phyloP scores from a whole-genome alignment of 306 rosid genomes.

The Trifolium pratense region DNA sequence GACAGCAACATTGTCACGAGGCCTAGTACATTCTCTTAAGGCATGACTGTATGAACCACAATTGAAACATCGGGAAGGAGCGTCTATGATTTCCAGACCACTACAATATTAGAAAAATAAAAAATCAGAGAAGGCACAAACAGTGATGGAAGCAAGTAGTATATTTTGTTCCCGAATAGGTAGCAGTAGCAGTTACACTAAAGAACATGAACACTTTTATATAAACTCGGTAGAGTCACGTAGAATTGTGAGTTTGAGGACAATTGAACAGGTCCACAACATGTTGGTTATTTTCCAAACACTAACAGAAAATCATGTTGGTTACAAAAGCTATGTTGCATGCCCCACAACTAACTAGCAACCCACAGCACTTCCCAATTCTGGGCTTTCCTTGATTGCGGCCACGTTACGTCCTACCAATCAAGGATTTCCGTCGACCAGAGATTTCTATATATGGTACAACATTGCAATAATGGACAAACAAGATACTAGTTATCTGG shows the following conservation, averaged over 20 bases:
- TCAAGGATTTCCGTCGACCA: too few relatives aligned
- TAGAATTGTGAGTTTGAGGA: conserved; percentile 1
- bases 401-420: too few relatives aligned
- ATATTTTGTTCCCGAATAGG: conserved; percentile 15
- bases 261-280: neutral
- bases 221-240: neutral
- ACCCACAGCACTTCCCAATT: too few relatives aligned
- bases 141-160: conserved; percentile 13
- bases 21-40: conserved; percentile 76
- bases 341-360: too few relatives aligned
- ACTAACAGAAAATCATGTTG: too few relatives aligned
- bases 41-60: conserved; percentile 93
- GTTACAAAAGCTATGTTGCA: too few relatives aligned
- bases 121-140: conserved; percentile 33
- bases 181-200: neutral
- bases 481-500: too few relatives aligned
- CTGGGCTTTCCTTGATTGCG: too few relatives aligned
- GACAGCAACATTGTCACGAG: conserved; percentile 79
- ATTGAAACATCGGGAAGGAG: conserved; percentile 88
- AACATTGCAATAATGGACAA: too few relatives aligned
- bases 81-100: conserved; percentile 74
- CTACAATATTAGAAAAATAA: conserved; percentile 47
- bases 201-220: conserved; percentile 5
- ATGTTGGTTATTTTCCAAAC: neutral
- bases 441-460: too few relatives aligned